Conservation (phyloP, 116 monocot genomes). For the Thalassia testudinum region DNA sequence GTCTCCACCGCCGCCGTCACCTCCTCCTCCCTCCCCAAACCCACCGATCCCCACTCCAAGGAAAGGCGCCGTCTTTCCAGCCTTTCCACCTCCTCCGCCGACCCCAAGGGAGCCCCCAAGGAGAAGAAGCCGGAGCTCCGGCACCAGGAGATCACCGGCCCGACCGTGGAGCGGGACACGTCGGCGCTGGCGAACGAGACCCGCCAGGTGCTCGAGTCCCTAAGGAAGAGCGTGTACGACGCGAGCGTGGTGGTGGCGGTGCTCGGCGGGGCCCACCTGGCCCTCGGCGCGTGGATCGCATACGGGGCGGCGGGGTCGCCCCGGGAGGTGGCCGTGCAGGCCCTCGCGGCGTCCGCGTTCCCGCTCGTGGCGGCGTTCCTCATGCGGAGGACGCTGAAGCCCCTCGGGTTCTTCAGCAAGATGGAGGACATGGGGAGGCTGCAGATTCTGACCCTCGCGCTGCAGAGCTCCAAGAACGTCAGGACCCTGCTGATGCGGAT, state of each 20-base stretch:
- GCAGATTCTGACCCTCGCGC: slow-evolving; percentile 68
- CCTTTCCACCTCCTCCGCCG: neutral
- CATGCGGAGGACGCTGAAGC: slow-evolving; percentile 57
- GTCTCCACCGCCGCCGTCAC: too few species aligned
- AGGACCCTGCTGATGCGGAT: slow-evolving; percentile 40
- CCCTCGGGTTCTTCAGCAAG: slow-evolving; percentile 68
- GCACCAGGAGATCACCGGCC: slow-evolving; percentile 84
- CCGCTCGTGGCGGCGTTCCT: slow-evolving; percentile 59
- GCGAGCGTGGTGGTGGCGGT: slow-evolving; percentile 51
- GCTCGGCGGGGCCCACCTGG: slow-evolving; percentile 61
- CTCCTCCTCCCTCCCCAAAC: too few species aligned
- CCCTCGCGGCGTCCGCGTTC: slow-evolving; percentile 56
- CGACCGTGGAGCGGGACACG: slow-evolving; percentile 78
- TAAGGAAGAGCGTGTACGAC: slow-evolving; percentile 40
- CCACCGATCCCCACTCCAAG: too few species aligned
- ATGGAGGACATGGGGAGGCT: slow-evolving; percentile 91
- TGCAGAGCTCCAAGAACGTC: slow-evolving; percentile 55
- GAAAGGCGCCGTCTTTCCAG: neutral
- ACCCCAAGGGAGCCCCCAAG: neutral
- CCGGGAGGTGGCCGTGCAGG: slow-evolving; percentile 33
- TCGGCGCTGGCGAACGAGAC: slow-evolving; percentile 91
- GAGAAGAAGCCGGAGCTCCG: slow-evolving; percentile 11
- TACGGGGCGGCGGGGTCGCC: slow-evolving; percentile 19
- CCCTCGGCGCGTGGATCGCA: slow-evolving; percentile 58
- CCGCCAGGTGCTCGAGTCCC: slow-evolving; percentile 34